Conservation (phyloP, 139 green algal genomes). For the Spirogloea muscicola region DNA sequence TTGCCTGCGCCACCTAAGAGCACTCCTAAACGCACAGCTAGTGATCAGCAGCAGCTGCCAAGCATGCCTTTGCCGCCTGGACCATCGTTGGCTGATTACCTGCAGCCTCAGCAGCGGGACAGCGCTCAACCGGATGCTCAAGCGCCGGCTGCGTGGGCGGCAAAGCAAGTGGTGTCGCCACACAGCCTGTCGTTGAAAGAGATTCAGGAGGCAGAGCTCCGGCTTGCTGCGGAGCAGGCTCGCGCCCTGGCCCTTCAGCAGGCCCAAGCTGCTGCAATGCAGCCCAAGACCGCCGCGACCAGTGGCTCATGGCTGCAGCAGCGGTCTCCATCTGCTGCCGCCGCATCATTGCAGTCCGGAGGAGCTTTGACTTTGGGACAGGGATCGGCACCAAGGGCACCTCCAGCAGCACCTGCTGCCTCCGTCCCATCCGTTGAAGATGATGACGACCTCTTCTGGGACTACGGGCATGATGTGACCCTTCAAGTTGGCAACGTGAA, state of each 20-base stretch:
- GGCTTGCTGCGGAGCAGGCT: not conserved
- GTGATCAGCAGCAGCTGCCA: not conserved
- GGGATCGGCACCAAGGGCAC: not conserved
- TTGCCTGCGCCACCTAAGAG: too few relatives aligned
- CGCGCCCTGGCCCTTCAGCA: not conserved
- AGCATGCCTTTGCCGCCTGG: not conserved
- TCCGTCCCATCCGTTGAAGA: slow-evolving; percentile 10
- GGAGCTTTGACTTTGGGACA: not conserved
- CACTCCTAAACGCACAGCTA: too few relatives aligned
- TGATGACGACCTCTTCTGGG: slow-evolving; percentile 47
- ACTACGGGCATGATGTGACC: slow-evolving; percentile 37
- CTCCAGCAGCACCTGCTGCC: not conserved
- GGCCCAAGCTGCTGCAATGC: not conserved
- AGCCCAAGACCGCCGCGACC: too few relatives aligned
- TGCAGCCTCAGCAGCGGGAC: too few relatives aligned
- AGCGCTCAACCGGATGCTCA: too few relatives aligned
- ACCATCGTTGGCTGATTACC: too few relatives aligned
- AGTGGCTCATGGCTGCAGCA: too few relatives aligned
- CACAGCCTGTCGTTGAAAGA: slow-evolving; percentile 41
- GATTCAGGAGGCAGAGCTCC: slow-evolving; percentile 41
- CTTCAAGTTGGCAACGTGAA: too few relatives aligned
- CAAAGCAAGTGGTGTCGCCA: too few relatives aligned
- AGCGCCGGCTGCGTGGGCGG: too few relatives aligned
- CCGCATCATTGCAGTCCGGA: not conserved
- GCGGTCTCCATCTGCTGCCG: too few relatives aligned